Percentiles rank a stretch among this genome's conserved stretches.
phyloP scores from a whole-genome alignment of 2,329 filamentous ascomycete genomes.

The Colletotrichum trifolii region DNA sequence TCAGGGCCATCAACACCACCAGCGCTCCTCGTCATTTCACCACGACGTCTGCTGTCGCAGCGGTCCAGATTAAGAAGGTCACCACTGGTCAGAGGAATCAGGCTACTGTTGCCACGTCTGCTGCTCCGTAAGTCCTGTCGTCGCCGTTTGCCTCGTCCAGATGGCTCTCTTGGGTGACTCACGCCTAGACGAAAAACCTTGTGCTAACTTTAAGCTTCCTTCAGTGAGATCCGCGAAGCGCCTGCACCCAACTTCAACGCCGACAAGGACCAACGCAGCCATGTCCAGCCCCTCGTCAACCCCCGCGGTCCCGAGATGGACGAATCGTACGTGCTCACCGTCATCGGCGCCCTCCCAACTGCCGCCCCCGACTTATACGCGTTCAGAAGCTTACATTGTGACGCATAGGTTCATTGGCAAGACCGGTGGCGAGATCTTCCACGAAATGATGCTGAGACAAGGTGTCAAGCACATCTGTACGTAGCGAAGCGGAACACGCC shows the following conservation, averaged over 20 bases:
- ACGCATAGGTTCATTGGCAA: conserved; percentile 83
- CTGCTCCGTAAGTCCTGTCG: conserved; percentile 61
- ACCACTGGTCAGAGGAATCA: conserved; percentile 58
- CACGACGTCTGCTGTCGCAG: conserved; percentile 50
- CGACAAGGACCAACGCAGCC: conserved; percentile 56
- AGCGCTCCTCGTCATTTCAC: conserved; percentile 52
- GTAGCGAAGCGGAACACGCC: conserved; percentile 50
- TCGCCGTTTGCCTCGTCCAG: neutral
- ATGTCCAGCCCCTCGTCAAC: conserved; percentile 77
- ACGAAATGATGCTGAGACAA: conserved; percentile 98
- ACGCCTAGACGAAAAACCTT: conserved; percentile 10
- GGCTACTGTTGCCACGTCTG: conserved; percentile 59
- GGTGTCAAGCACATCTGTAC: conserved; percentile 93
- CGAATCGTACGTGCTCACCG: conserved; percentile 73
- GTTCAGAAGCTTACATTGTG: conserved; percentile 20
- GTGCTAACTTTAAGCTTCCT: conserved; percentile 39
- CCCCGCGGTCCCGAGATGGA: conserved; percentile 74
- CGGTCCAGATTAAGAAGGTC: conserved; percentile 53
- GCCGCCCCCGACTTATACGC: conserved; percentile 30
- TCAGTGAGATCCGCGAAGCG: conserved; percentile 65
- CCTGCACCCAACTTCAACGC: conserved; percentile 73
- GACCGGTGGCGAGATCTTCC: conserved; percentile 96
- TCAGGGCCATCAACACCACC: conserved; percentile 55
- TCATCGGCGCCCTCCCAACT: conserved; percentile 10
- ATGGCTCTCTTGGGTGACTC: conserved; percentile 7